Evolutionary conservation across 306 rosid genomes (phyloP).

Genomic region (Vicia faba): DNA sequence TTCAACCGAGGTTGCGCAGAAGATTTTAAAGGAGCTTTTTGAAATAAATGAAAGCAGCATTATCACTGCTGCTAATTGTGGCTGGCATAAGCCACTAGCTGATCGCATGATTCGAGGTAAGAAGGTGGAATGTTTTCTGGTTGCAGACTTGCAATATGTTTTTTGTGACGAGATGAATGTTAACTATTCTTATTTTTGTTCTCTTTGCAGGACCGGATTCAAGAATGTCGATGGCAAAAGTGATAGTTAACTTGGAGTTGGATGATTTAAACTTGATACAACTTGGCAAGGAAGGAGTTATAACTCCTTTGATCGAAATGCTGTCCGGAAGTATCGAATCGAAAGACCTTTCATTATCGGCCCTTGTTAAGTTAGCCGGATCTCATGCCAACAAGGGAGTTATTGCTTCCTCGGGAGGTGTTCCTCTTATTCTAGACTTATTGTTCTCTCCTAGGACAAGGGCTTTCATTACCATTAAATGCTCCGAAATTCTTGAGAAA

Average conservation of each 20-base stretch:
- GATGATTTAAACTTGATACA: constrained; percentile 52
- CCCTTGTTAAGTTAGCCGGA: constrained; percentile 61
- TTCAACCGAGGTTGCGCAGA: constrained; percentile 67
- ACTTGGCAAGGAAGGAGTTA: constrained; percentile 75
- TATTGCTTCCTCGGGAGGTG: constrained; percentile 67
- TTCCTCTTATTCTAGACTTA: constrained; percentile 56
- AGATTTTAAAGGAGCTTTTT: constrained; percentile 62
- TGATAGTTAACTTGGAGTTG: constrained; percentile 57
- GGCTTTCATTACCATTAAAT: constrained; percentile 49
- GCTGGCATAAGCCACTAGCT: constrained; percentile 78
- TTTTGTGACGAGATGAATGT: constrained; percentile 10
- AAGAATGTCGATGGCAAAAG: constrained; percentile 58
- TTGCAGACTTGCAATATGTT: constrained; percentile 18
- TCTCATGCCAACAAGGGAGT: constrained; percentile 58
- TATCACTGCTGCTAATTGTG: constrained; percentile 60
- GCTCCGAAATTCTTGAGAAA: constrained; percentile 74
- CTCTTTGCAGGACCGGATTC: constrained; percentile 69
- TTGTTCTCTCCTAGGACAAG: constrained; percentile 47
- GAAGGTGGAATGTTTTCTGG: constrained; percentile 31
- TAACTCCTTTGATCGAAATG: constrained; percentile 78
- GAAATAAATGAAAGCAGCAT: constrained; percentile 61
- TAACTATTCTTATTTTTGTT: constrained; percentile 11
- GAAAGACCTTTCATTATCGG: constrained; percentile 57
- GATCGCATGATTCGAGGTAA: constrained; percentile 64
- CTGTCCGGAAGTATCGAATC: constrained; percentile 51